These are phyloP conservation scores for Hypoxylon sp. DNA, from an alignment of 2,329 filamentous ascomycete genomes.

Conservation along the genomic window DNA sequence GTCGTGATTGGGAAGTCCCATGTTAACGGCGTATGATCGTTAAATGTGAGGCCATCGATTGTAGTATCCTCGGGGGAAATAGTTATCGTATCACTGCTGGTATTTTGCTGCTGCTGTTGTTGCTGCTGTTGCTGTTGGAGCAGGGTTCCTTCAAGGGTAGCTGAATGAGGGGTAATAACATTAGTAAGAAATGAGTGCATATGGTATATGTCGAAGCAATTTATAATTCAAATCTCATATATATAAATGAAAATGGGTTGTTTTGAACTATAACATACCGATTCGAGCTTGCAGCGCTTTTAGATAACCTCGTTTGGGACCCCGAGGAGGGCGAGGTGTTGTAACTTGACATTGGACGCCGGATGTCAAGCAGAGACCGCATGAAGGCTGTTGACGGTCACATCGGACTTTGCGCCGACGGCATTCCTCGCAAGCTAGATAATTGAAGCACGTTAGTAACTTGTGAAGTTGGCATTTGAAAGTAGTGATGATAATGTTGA, in stretches of 20 bases:
- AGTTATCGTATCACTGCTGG: slow-evolving; percentile 23
- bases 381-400: slow-evolving; percentile 43
- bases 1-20: slow-evolving; percentile 42
- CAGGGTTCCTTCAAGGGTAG: slow-evolving; percentile 42
- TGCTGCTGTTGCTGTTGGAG: slow-evolving; percentile 37
- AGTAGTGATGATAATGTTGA: slow-evolving; percentile 13
- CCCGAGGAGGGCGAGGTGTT: slow-evolving; percentile 43
- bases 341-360: slow-evolving; percentile 44
- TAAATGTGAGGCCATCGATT: slow-evolving; percentile 37
- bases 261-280: slow-evolving; percentile 36
- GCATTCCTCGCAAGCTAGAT: slow-evolving; percentile 44
- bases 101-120: slow-evolving; percentile 19
- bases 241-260: neutral
- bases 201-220: neutral
- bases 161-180: slow-evolving; percentile 16
- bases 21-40: slow-evolving; percentile 32
- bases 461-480: neutral
- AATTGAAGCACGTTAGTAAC: slow-evolving; percentile 10
- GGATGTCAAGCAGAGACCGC: slow-evolving; percentile 40
- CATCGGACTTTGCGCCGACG: slow-evolving; percentile 46
- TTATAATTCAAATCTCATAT: neutral
- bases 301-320: slow-evolving; percentile 45
- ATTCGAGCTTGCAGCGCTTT: slow-evolving; percentile 48
- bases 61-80: slow-evolving; percentile 31
- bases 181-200: slow-evolving; percentile 11